Conservation (phyloP, 139 green algal genomes). For the Ettlia oleoabundans region DNA sequence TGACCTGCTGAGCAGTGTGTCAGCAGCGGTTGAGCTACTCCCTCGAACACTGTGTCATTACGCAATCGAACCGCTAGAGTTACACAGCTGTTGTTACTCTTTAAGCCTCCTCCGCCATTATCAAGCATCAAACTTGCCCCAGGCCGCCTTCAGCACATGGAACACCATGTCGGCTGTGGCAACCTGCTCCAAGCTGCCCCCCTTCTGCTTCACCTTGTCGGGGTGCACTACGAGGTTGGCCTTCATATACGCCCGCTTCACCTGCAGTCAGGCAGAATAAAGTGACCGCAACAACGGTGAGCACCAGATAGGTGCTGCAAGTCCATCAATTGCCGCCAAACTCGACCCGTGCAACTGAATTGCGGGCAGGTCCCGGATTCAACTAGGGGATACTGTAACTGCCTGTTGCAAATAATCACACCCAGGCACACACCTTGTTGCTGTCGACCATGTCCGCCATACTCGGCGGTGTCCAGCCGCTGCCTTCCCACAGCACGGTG, state of each 20-base stretch:
- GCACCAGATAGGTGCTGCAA: background rate
- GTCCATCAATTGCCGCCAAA: background rate
- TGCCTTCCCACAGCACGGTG: slow-evolving; percentile 89
- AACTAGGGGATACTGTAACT: no score
- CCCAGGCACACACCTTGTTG: slow-evolving; percentile 21
- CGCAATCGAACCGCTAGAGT: no score
- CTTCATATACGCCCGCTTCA: slow-evolving; percentile 89
- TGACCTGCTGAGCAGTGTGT: no score
- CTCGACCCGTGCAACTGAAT: background rate
- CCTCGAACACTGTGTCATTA: no score
- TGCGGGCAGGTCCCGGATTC: no score
- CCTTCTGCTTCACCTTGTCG: slow-evolving; percentile 93
- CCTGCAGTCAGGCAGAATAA: slow-evolving; percentile 27
- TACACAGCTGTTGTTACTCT: background rate
- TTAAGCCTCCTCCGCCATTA: background rate
- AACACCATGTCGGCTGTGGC: slow-evolving; percentile 93
- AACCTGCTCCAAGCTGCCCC: slow-evolving; percentile 83
- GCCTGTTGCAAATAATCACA: background rate
- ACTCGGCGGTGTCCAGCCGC: slow-evolving; percentile 74
- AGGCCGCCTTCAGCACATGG: slow-evolving; percentile 88
- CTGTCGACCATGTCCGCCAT: slow-evolving; percentile 89
- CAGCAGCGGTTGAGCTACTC: no score
- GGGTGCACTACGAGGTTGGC: slow-evolving; percentile 95
- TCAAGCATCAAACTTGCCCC: slow-evolving; percentile 64
- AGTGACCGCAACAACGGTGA: background rate